Percentiles rank a stretch among this genome's conserved stretches.
Conservation (phyloP, 768 basidiomycete species). For the Hypsizygus marmoreus region DNA sequence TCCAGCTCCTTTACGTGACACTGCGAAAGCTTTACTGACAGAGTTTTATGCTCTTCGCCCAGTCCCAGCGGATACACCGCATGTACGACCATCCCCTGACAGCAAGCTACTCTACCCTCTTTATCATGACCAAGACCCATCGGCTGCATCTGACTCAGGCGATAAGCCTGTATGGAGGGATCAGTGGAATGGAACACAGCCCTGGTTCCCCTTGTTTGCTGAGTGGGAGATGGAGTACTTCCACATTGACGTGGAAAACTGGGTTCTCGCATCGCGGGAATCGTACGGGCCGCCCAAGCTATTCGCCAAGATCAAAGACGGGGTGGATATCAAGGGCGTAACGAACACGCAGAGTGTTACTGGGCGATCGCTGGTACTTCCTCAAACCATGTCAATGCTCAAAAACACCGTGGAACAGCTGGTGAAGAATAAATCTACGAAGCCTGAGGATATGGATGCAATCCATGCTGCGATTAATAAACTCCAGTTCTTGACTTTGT, state of each 20-base stretch:
- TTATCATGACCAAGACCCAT: not conserved
- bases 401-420: not conserved
- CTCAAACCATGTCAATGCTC: not conserved
- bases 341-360: not conserved
- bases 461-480: not conserved
- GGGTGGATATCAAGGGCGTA: not conserved
- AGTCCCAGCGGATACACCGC: no score
- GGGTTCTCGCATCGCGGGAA: not conserved
- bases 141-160: no score
- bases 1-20: no score
- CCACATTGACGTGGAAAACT: not conserved
- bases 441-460: not conserved
- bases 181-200: not conserved
- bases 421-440: not conserved
- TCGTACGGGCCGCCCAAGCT: not conserved
- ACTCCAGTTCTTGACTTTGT: not conserved
- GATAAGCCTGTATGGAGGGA: no score
- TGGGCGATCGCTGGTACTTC: not conserved
- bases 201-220: not conserved
- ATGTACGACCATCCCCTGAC: no score
- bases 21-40: no score
- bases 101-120: no score
- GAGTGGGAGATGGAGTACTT: conserved; percentile 2
- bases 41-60: no score
- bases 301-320: not conserved